Evolutionary conservation across 176 grass and related monocot genomes (phyloP), one percentile per base, ranked within the genome.

Genomic region (Oryza nivara): DNA sequence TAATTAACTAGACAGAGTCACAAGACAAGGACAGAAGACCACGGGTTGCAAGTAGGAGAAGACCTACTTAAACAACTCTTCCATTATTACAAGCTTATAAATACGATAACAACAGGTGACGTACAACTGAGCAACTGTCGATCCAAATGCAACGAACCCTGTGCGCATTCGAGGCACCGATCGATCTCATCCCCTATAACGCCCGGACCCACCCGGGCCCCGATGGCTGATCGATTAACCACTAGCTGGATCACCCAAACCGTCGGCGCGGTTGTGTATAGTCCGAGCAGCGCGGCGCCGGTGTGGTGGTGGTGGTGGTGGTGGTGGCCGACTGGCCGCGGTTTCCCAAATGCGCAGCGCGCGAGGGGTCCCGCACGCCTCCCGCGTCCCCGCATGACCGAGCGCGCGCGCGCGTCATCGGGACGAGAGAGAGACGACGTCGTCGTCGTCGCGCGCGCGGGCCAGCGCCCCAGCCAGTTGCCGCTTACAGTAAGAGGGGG

Each of bases 331-430:
- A 41, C 40, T 41, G 16, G 70, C 30, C 82, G 82, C n/a, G 72
- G 72, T 84, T 84, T 84, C 82, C 82, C 81, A 15, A 49, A 68
- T 56, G 30, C 63, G 20, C 45, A 15, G 54, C 54, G 54, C 54
- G 54, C 12, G 17, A 19, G 20, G 82, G 72, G 47, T 22, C 13
- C 36, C 68, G 9, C 44, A 5, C 35, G 35, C 3, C 35, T 36
- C 35, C 35, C 56, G 17, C 17, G 17, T 41, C 40, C 40, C 40
- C 40, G 40, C 40, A 41, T 2, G 30, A 32, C 30, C 30, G 30
- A 32, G 30, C 35, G 35, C 35, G 35, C 35, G 35, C 35, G 35
- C 35, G 35, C 35, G 35, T 36, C 40, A 7, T 5, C 40, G 40
- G 40, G 8, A 41, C 40, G 40, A 41, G 40, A 41, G 40, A 41